These are phyloP conservation scores for Coemansia sp. DNA, from an alignment of 192 early-diverging fungal genomes.

Conservation along the genomic window DNA sequence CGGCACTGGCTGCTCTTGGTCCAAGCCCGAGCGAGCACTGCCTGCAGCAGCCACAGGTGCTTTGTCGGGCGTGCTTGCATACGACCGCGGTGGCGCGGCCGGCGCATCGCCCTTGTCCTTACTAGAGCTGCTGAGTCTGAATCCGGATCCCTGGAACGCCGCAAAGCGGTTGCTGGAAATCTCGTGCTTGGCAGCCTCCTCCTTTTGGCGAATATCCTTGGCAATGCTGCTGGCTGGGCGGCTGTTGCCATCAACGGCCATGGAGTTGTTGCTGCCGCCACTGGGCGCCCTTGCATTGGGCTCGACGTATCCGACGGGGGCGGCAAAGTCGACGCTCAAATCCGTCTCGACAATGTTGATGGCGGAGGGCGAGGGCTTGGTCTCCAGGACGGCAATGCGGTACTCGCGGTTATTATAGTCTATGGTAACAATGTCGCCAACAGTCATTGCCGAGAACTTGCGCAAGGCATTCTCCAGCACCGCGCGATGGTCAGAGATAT, in stretches of 20 bases:
- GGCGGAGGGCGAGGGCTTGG: slow-evolving; percentile 73
- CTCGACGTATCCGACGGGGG: slow-evolving; percentile 95
- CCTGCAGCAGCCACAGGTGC: not conserved
- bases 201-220: slow-evolving; percentile 29
- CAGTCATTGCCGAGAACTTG: slow-evolving; percentile 88
- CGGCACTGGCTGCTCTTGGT: slow-evolving; percentile 57
- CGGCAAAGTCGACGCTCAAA: slow-evolving; percentile 95
- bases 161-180: slow-evolving; percentile 8
- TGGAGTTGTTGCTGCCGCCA: slow-evolving; percentile 19
- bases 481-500: slow-evolving; percentile 95
- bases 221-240: slow-evolving; percentile 49
- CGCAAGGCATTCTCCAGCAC: slow-evolving; percentile 95
- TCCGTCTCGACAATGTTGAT: slow-evolving; percentile 98
- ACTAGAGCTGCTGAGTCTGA: slow-evolving; percentile 4
- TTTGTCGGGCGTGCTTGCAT: slow-evolving; percentile 19
- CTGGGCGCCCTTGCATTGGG: slow-evolving; percentile 46
- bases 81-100: slow-evolving; percentile 14
- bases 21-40: not conserved
- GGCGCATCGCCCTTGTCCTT: not conserved
- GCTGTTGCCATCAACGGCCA: not conserved
- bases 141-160: slow-evolving; percentile 15
- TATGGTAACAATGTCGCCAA: slow-evolving; percentile 90
- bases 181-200: slow-evolving; percentile 35
- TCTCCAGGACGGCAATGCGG: slow-evolving; percentile 89
- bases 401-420: slow-evolving; percentile 87